These are phyloP conservation scores for Candida parachauliodes DNA, from an alignment of 805 yeast genomes.

Conservation along the genomic window DNA sequence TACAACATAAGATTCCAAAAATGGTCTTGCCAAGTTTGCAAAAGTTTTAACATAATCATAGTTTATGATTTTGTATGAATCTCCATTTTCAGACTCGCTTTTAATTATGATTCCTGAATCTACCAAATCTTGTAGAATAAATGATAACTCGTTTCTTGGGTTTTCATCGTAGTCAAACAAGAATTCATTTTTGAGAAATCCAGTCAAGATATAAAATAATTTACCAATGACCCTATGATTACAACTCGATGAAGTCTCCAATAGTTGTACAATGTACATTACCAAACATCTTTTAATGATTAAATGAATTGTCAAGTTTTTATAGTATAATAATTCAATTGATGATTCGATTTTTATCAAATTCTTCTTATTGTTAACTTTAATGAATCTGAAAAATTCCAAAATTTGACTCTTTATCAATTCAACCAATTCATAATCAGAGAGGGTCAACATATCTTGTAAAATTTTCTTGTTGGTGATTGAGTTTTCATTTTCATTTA, in stretches of 20 bases:
- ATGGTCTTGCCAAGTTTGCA: conserved; percentile 30
- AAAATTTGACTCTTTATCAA: conserved; percentile 24
- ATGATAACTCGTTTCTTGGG: conserved; percentile 22
- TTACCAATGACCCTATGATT: conserved; percentile 18
- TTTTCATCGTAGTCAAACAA: conserved; percentile 39
- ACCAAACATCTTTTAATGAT: conserved; percentile 50
- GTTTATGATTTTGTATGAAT: conserved; percentile 20
- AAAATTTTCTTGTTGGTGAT: conserved; percentile 21
- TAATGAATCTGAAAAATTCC: conserved; percentile 24
- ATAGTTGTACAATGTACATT: conserved; percentile 25
- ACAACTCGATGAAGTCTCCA: conserved; percentile 10
- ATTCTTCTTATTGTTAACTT: conserved; percentile 20
- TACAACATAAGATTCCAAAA: conserved; percentile 26
- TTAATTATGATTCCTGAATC: conserved; percentile 12
- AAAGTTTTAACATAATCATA: conserved; percentile 19
- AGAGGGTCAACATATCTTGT: conserved; percentile 13
- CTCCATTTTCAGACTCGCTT: conserved; percentile 12
- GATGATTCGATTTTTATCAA: conserved; percentile 39
- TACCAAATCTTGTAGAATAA: conserved; percentile 24
- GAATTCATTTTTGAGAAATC: conserved; percentile 39
- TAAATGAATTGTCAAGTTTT: conserved; percentile 54
- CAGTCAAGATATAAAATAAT: conserved; percentile 32
- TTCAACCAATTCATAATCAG: conserved; percentile 20
- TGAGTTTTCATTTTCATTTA: conserved; percentile 17
- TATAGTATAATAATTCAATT: conserved; percentile 54